Evolutionary conservation across 192 early-diverging fungal species (phyloP), one percentile per base, ranked within the genome.

Genomic region (Umbelopsis sp.): DNA sequence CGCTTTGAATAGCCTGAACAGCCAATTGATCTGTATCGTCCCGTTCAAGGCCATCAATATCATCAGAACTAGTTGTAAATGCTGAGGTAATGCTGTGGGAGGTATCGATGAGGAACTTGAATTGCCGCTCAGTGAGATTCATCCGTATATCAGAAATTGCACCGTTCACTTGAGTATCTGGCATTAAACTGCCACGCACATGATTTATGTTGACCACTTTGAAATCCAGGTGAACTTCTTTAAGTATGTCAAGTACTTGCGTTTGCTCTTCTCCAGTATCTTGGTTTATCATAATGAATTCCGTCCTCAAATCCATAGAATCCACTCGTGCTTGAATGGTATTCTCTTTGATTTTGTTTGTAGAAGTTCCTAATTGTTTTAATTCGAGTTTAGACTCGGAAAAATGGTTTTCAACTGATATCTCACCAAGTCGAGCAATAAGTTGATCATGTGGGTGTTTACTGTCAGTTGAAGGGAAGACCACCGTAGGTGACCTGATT

Each of bases 401-500:
- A 56, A 91, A 93, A 53, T 79, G 75, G 75, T 92, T 94, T 21
- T 79, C 80, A 1, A 92, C 88, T 0, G 86, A 83, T 20, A 96
- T 87, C 62, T 89, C 87, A 36, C 94, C 94, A 2, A 92, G 85
- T 71, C 90, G 86, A 75, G 83, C 79, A 24, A 85, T 77, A 9
- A 96, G 32, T 45, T 75, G 54, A 66, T 93, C 88, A 22, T 68
- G 81, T 52, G 56, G 56, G 1, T 11, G 56, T 74, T 69, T 45
- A 3, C n/a, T 72, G 3, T 80, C 77, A n/a, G 78, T 72, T 45
- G 86, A 78, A 7, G 91, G 94, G 73, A 94, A 91, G 5, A 85
- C 84, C n/a, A 96, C 79, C 26, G 93, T 86, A 0, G 94, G 94
- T 16, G 91, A 88, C 12, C 86, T 82, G 75, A 95, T 87, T 4